phyloP scores from a whole-genome alignment of 1,284 basidiomycete genomes.

The Cystobasidium slooffiae region DNA sequence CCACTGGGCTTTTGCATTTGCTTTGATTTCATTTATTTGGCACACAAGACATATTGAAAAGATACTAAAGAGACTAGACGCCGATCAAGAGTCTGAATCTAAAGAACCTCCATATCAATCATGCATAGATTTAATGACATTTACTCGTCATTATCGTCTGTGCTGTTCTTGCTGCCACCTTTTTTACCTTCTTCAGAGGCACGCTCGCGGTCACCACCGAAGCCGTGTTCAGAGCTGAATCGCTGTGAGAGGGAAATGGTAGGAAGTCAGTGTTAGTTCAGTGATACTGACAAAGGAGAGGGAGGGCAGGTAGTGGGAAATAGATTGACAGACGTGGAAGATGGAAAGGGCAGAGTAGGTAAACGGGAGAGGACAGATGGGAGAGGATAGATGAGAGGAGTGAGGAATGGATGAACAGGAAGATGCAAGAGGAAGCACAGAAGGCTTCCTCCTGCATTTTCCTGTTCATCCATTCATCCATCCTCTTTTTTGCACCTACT shows the following conservation, averaged over 20 bases:
- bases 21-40: too few relatives aligned
- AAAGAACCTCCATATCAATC: too few relatives aligned
- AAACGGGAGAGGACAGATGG: background rate
- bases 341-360: background rate
- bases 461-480: too few relatives aligned
- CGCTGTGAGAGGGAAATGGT: background rate
- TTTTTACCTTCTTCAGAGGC: constrained; percentile 43
- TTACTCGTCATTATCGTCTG: background rate
- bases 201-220: constrained; percentile 47
- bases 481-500: too few relatives aligned
- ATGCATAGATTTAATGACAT: too few relatives aligned
- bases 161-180: constrained; percentile 21
- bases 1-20: too few relatives aligned
- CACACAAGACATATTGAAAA: too few relatives aligned
- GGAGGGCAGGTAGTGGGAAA: background rate
- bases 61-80: too few relatives aligned
- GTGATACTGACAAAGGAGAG: background rate
- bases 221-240: constrained; percentile 54
- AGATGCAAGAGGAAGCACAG: too few relatives aligned
- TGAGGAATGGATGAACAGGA: too few relatives aligned
- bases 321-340: background rate
- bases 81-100: too few relatives aligned
- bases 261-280: background rate
- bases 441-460: too few relatives aligned
- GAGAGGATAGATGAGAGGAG: background rate